Base-by-base conservation (phyloP, 345 rosid species). In the Gossypium turneri region DNA sequence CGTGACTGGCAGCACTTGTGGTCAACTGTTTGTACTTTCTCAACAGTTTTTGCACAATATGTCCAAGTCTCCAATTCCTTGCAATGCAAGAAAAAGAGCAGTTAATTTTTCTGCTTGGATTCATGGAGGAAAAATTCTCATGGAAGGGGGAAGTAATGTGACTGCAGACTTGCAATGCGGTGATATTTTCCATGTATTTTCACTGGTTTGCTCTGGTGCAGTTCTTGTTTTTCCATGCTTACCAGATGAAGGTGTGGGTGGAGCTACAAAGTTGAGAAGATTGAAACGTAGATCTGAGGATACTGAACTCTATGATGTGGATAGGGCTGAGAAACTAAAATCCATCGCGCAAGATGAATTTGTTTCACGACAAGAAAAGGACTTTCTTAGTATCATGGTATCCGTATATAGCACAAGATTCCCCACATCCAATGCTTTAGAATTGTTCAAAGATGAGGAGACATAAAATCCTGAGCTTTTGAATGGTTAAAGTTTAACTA, bases 211-310 rank as follows among this genome's bases (percentile, higher is more conserved):
- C 38, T 48, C 80, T 48, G 98, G 98, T 56, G 95, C 91, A 66
- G 78, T 92, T 70, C 83, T 86, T 38, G 59, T 94, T 67, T 88
- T 80, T 74, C 92, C 88, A 19, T 82, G 79, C 70, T 75, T 94
- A 79, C 98, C 98, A 0, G 90, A 84, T 64, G 97, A 90, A 74
- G 98, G 98, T 77, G 88, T 94, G 76, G 97, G 98, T 77, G 98
- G 91, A 80, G 90, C 90, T 60, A 98, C 89, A 69, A 98, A 88
- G 63, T 74, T 77, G 24, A 89, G 98, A 91, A 85, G 86, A 73
- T 78, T 82, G 64, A 94, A 94, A 81, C 90, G 94, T 44, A 85
- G 82, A 78, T 78, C 83, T 79, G 92, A 89, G 45, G 90, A 82
- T 75, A 83, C 67, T 75, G 97, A 87, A 73, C 79, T 84, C 68